phyloP scores from a whole-genome alignment of 2,329 filamentous ascomycete genomes.

The Alternaria solani region DNA sequence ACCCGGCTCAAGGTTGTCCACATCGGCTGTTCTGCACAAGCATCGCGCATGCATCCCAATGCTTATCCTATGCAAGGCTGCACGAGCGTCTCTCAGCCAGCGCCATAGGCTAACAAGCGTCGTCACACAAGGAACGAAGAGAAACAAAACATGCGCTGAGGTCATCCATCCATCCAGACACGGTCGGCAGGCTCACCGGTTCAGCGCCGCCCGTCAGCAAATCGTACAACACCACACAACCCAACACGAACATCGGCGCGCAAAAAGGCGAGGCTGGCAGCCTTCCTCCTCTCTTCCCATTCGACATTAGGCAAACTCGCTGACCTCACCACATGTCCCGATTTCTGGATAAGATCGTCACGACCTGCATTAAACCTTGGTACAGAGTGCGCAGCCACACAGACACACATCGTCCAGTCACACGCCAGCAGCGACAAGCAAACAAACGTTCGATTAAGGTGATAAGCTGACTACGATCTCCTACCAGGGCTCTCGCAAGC shows the following conservation, averaged over 20 bases:
- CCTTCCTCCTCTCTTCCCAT: background rate
- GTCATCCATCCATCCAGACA: background rate
- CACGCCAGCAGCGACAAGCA: background rate
- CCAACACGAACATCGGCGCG: background rate
- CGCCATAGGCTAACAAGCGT: background rate
- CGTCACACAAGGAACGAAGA: background rate
- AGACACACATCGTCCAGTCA: background rate
- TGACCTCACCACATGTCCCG: background rate
- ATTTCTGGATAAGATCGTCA: background rate
- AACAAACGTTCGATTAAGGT: background rate
- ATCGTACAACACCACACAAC: background rate
- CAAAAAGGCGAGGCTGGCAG: background rate
- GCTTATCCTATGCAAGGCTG: slow-evolving; percentile 9
- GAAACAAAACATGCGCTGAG: background rate
- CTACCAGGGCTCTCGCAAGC: background rate
- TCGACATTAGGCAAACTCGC: background rate
- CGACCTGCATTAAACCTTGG: background rate
- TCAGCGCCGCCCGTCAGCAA: background rate
- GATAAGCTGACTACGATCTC: background rate
- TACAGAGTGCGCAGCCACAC: background rate
- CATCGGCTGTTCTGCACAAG: slow-evolving; percentile 2
- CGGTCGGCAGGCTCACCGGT: background rate
- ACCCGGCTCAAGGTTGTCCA: background rate
- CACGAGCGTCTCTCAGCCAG: background rate
- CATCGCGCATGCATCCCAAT: slow-evolving; percentile 9